Evolutionary conservation across 805 yeast species (phyloP).

Genomic region (Wickerhamomyces alni): DNA sequence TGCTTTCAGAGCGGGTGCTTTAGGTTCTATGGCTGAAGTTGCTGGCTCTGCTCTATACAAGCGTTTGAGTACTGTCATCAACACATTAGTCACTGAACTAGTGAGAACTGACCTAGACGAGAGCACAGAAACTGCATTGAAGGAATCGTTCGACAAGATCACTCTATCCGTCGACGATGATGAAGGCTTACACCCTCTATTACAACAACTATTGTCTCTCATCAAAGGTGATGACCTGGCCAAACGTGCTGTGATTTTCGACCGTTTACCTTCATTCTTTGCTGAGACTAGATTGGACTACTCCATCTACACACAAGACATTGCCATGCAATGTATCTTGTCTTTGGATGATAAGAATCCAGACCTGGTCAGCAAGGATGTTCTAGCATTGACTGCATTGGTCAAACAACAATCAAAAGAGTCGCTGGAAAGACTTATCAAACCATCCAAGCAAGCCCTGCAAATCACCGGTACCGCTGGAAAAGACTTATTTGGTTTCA

Average conservation of each 20-base stretch:
- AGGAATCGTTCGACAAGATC: slow-evolving; percentile 59
- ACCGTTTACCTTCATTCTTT: slow-evolving; percentile 70
- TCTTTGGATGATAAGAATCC: slow-evolving; percentile 66
- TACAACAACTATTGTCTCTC: slow-evolving; percentile 72
- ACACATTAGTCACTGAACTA: slow-evolving; percentile 61
- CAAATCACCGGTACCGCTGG: slow-evolving; percentile 55
- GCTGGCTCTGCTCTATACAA: slow-evolving; percentile 80
- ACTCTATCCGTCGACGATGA: slow-evolving; percentile 66
- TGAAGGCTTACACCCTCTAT: slow-evolving; percentile 76
- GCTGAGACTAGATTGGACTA: slow-evolving; percentile 60
- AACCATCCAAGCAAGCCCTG: slow-evolving; percentile 75
- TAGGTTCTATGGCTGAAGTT: slow-evolving; percentile 81
- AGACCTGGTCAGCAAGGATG: slow-evolving; percentile 57
- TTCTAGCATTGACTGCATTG: slow-evolving; percentile 58
- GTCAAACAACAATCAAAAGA: slow-evolving; percentile 72
- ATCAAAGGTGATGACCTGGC: slow-evolving; percentile 69
- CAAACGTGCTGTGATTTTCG: slow-evolving; percentile 57
- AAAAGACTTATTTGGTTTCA: slow-evolving; percentile 67
- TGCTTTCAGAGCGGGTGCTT: slow-evolving; percentile 77
- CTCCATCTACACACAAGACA: slow-evolving; percentile 65
- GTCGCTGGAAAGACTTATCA: slow-evolving; percentile 67
- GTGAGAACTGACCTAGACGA: slow-evolving; percentile 32
- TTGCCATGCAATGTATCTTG: slow-evolving; percentile 63
- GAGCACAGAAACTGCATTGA: slow-evolving; percentile 34
- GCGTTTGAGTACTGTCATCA: slow-evolving; percentile 67